Evolutionary conservation across 768 basidiomycete genomes (phyloP).

Genomic region (Daedaleopsis sinensis): DNA sequence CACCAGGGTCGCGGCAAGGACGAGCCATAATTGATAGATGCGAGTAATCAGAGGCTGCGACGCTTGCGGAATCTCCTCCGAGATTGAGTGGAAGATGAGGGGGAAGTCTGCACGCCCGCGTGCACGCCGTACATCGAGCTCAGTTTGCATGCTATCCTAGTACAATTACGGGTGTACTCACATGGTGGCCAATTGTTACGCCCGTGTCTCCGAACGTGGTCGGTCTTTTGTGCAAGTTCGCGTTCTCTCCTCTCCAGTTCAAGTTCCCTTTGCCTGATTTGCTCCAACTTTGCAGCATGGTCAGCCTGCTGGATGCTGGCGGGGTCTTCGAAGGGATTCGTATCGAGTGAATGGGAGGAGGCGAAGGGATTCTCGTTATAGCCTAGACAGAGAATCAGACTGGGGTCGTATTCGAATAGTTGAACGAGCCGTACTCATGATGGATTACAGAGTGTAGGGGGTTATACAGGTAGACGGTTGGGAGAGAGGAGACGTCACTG

Average conservation of each 20-base stretch:
- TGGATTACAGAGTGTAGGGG: conserved; percentile 4
- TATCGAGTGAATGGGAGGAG: conserved; percentile 81
- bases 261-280: conserved; percentile 75
- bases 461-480: conserved; percentile 23
- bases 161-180: conserved; percentile 46
- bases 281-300: conserved; percentile 53
- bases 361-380: conserved; percentile 79
- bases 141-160: no score
- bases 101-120: conserved; percentile 70
- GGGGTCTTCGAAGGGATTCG: conserved; percentile 91
- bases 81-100: conserved; percentile 91
- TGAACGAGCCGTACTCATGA: conserved; percentile 12
- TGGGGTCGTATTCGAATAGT: no score
- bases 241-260: conserved; percentile 81
- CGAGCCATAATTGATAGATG: conserved; percentile 93
- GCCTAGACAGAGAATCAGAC: conserved; percentile 7
- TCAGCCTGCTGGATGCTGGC: conserved; percentile 34
- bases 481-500: conserved; percentile 14
- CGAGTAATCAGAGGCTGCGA: conserved; percentile 81
- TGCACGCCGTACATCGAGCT: not conserved
- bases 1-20: conserved; percentile 78
- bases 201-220: conserved; percentile 72
- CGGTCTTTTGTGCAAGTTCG: conserved; percentile 69
- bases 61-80: conserved; percentile 84
- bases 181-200: conserved; percentile 95